Evolutionary conservation across 371 early-diverging fungal species (phyloP).

Genomic region (Rhizomucor pusillus): DNA sequence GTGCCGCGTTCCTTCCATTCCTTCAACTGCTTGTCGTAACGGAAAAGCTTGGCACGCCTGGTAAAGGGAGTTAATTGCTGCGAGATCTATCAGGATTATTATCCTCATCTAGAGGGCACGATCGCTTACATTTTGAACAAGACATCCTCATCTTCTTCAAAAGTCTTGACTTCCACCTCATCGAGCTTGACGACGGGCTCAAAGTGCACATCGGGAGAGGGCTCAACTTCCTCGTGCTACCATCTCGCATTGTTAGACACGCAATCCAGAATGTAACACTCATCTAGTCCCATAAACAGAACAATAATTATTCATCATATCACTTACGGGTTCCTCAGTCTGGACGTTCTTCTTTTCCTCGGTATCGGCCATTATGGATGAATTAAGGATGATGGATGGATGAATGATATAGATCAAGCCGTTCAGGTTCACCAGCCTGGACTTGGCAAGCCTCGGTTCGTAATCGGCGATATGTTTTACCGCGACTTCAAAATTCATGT

Average conservation of each 20-base stretch:
- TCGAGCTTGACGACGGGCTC: slow-evolving; percentile 94
- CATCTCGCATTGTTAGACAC: not conserved
- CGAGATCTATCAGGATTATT: too few relatives aligned
- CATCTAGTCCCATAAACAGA: not conserved
- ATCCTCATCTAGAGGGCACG: too few relatives aligned
- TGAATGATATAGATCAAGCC: too few relatives aligned
- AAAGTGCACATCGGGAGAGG: slow-evolving; percentile 91
- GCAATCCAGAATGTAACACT: not conserved
- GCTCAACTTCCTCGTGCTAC: slow-evolving; percentile 75
- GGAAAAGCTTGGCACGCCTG: slow-evolving; percentile 98
- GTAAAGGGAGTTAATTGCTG: not conserved
- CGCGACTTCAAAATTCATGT: too few relatives aligned
- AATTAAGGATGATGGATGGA: slow-evolving; percentile 11
- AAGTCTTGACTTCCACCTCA: slow-evolving; percentile 89
- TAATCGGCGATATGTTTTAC: too few relatives aligned
- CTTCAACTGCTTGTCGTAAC: slow-evolving; percentile 81
- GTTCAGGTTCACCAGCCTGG: too few relatives aligned
- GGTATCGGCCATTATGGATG: slow-evolving; percentile 30
- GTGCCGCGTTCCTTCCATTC: slow-evolving; percentile 99
- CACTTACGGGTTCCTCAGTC: slow-evolving; percentile 21
- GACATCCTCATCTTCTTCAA: slow-evolving; percentile 92
- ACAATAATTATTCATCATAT: slow-evolving; percentile 8
- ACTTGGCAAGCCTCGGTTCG: too few relatives aligned
- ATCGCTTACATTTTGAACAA: slow-evolving; percentile 90
- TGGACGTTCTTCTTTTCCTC: slow-evolving; percentile 31